These are phyloP conservation scores for Kappamyces sp. DNA, from an alignment of 192 early-diverging fungal species.

Conservation along the genomic window DNA sequence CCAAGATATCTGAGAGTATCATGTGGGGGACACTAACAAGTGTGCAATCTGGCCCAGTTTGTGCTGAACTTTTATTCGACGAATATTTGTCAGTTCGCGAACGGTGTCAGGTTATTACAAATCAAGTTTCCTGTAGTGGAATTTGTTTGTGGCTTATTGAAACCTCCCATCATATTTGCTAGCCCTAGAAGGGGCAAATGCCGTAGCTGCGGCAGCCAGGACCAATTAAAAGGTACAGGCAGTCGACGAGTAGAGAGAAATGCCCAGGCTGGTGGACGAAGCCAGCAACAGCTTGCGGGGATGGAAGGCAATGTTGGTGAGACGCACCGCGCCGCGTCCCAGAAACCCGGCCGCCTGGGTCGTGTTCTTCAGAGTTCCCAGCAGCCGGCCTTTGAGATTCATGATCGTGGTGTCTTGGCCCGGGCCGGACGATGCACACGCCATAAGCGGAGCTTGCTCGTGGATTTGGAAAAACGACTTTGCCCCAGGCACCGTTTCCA, in stretches of 20 bases:
- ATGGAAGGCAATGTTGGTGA: constrained; percentile 51
- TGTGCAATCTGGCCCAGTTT: too few relatives aligned
- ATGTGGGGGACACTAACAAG: too few relatives aligned
- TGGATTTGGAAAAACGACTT: constrained; percentile 36
- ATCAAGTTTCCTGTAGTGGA: too few relatives aligned
- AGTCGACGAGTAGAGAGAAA: neutral
- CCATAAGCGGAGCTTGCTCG: constrained; percentile 21
- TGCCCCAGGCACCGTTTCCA: constrained; percentile 9
- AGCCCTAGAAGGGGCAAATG: neutral
- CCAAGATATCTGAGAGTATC: too few relatives aligned
- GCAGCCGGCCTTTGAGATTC: neutral
- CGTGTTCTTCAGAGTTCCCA: neutral
- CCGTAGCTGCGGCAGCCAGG: neutral
- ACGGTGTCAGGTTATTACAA: too few relatives aligned
- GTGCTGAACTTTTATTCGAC: too few relatives aligned
- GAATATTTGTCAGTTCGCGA: too few relatives aligned
- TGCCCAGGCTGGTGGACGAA: constrained; percentile 1
- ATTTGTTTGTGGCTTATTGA: too few relatives aligned
- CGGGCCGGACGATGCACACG: neutral
- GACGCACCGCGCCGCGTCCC: neutral
- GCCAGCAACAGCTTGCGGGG: constrained; percentile 56
- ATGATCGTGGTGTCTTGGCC: neutral
- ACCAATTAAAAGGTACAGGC: neutral
- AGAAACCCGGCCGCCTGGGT: too few relatives aligned
- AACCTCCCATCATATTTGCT: neutral